phyloP scores from a whole-genome alignment of 1,284 basidiomycete species.

The Neonothopanus nambi region DNA sequence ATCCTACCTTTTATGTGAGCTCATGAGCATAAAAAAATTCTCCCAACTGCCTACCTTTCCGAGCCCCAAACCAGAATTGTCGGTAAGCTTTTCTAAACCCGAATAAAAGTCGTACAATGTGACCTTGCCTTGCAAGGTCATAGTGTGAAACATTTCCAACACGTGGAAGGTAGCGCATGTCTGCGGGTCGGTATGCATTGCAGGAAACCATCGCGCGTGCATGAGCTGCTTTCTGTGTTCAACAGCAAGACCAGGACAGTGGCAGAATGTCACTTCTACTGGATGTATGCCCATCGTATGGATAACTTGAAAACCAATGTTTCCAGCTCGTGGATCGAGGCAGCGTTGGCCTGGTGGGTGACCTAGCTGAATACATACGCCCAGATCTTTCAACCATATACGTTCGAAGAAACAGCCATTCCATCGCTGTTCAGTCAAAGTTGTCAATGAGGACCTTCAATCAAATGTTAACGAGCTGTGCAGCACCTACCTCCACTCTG shows the following conservation, averaged over 20 bases:
- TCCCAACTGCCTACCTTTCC: constrained; percentile 16
- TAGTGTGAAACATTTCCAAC: constrained; percentile 1
- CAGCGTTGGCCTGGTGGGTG: constrained; percentile 4
- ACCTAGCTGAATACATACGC: constrained; percentile 16
- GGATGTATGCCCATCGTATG: constrained; percentile 1
- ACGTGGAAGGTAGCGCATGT: neutral
- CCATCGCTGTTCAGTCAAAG: constrained; percentile 12
- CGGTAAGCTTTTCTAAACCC: constrained; percentile 14
- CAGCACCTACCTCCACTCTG: constrained; percentile 17
- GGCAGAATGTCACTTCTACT: neutral
- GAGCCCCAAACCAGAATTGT: constrained; percentile 2
- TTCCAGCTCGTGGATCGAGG: neutral
- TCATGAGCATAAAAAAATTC: constrained; percentile 24
- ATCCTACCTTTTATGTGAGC: constrained; percentile 27
- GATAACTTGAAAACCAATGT: no score
- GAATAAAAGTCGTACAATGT: constrained; percentile 7
- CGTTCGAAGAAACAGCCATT: constrained; percentile 9
- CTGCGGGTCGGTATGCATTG: constrained; percentile 3
- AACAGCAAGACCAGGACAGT: neutral
- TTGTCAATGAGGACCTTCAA: no score
- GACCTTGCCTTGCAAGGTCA: constrained; percentile 4
- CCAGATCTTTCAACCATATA: no score
- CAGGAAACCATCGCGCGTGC: constrained; percentile 7
- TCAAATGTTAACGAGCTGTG: neutral
- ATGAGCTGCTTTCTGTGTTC: constrained; percentile 2